A percentile compares a stretch with the other conserved stretches of the same genome.
These are phyloP conservation scores for Trichoderma semiorbis DNA, from an alignment of 2,329 filamentous ascomycete species.

Conservation along the genomic window DNA sequence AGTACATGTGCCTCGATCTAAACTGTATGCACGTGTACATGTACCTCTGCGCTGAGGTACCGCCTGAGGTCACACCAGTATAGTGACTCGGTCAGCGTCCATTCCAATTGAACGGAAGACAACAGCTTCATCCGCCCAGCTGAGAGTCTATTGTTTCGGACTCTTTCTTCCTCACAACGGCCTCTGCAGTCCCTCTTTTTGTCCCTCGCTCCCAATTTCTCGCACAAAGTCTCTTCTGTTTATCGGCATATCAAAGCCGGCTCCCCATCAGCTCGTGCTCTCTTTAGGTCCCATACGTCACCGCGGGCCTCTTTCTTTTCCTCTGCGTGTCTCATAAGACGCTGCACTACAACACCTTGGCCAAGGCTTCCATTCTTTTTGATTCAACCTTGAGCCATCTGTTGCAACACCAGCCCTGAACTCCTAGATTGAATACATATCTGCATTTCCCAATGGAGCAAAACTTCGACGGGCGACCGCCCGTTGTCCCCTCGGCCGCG, in stretches of 20 bases:
- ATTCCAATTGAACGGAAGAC: background rate
- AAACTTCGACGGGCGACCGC: conserved; percentile 28
- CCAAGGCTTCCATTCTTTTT: background rate
- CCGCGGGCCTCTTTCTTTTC: background rate
- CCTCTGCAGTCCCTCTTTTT: background rate
- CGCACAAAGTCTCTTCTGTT: background rate
- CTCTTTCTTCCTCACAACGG: background rate
- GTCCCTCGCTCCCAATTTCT: background rate
- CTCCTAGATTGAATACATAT: background rate
- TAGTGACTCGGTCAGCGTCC: background rate
- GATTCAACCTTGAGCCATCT: background rate
- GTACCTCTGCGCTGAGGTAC: background rate
- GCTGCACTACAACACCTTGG: background rate
- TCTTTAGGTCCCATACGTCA: background rate
- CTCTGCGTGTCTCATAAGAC: background rate
- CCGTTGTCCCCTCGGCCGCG: conserved; percentile 32
- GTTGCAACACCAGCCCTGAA: background rate
- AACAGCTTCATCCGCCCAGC: background rate
- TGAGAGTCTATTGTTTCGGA: background rate
- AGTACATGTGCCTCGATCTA: background rate
- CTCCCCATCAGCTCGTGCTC: background rate
- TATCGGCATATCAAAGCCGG: conserved; percentile 2
- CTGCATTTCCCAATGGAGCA: conserved; percentile 28
- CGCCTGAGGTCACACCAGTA: background rate
- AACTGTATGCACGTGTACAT: background rate